Percentiles rank a stretch among this genome's conserved stretches.
Evolutionary conservation across 257 asterid species (phyloP).

Genomic region (Solanum okadae): DNA sequence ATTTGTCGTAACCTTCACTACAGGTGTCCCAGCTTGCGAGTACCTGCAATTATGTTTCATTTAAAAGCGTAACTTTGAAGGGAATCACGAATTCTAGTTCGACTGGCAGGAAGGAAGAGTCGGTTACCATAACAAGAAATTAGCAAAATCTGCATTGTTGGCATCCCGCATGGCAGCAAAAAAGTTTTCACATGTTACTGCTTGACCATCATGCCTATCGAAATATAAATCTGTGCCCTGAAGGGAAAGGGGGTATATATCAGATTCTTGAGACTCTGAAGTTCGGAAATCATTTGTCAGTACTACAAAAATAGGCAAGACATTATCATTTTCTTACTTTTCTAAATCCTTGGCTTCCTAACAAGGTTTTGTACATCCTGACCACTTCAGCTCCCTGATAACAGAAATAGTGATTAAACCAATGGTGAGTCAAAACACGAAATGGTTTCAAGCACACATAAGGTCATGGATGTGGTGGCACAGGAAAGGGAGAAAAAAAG

Average conservation of each 20-base stretch:
- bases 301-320: background rate
- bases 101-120: conserved; percentile 3
- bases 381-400: conserved; percentile 87
- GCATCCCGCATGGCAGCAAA: conserved; percentile 99
- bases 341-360: conserved; percentile 66
- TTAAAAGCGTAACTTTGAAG: background rate
- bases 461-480: background rate
- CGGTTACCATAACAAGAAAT: conserved; percentile 75
- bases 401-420: conserved; percentile 4
- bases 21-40: conserved; percentile 98
- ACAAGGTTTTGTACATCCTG: conserved; percentile 82
- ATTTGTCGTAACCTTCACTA: conserved; percentile 47
- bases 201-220: conserved; percentile 80
- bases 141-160: conserved; percentile 70
- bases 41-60: conserved; percentile 49
- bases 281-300: background rate
- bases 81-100: background rate
- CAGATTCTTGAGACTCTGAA: background rate
- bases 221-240: conserved; percentile 85
- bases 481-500: background rate
- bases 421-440: background rate
- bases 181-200: conserved; percentile 81
- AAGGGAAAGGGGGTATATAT: conserved; percentile 1
- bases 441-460: background rate
- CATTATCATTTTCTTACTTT: conserved; percentile 28